These are phyloP conservation scores for Colletotrichum tropicale DNA, from an alignment of 2,329 filamentous ascomycete genomes.

Conservation along the genomic window DNA sequence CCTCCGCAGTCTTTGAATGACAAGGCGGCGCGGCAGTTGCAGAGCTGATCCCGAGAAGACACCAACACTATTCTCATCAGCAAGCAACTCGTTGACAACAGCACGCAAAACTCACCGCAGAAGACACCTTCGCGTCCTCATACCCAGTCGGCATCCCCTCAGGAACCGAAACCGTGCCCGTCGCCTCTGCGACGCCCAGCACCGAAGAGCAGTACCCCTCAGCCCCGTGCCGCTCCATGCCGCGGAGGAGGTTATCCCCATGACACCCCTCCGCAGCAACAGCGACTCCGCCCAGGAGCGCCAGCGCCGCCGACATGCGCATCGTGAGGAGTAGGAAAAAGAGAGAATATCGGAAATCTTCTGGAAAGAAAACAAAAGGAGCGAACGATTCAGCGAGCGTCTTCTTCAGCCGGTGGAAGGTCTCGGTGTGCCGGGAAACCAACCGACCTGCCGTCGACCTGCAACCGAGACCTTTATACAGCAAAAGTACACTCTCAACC, in stretches of 20 bases:
- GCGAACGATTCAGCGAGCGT: neutral
- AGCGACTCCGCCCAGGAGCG: neutral
- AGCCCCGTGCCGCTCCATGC: slow-evolving; percentile 7
- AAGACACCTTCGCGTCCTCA: neutral
- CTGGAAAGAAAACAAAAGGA: neutral
- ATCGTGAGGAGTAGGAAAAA: neutral
- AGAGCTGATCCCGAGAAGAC: neutral
- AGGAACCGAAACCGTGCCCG: neutral
- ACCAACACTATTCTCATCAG: slow-evolving; percentile 10
- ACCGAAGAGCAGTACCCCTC: slow-evolving; percentile 12
- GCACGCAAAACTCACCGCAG: neutral
- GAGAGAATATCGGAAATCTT: neutral
- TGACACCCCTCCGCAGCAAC: slow-evolving; percentile 7
- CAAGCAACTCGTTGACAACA: neutral
- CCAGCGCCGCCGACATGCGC: neutral
- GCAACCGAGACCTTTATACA: slow-evolving; percentile 3
- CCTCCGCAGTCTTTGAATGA: neutral
- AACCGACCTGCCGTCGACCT: neutral
- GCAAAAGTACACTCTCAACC: neutral
- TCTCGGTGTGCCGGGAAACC: neutral
- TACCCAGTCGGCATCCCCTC: neutral
- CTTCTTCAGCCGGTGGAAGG: neutral
- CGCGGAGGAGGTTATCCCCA: slow-evolving; percentile 19
- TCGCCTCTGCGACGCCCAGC: neutral
- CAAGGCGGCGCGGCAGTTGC: neutral